A percentile compares a stretch with the other conserved stretches of the same genome.
Evolutionary conservation across 2,329 filamentous ascomycete genomes (phyloP).

Genomic region (Thielaviopsis euricoi): DNA sequence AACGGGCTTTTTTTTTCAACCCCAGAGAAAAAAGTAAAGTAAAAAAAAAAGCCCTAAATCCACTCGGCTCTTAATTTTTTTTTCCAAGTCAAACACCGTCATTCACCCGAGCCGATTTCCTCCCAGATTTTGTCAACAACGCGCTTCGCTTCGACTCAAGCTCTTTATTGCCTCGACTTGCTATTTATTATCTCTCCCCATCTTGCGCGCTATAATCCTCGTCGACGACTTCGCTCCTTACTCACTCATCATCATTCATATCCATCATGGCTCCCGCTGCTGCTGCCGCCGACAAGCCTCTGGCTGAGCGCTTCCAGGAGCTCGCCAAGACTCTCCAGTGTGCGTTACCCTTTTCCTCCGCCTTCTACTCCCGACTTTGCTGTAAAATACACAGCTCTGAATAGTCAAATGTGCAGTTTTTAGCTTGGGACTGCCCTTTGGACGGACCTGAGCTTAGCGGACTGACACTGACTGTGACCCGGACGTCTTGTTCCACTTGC

Average conservation of each 20-base stretch:
- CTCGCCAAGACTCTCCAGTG: slow-evolving; percentile 88
- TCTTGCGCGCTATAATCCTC: too few relatives aligned
- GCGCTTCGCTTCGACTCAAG: background rate
- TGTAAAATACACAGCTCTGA: background rate
- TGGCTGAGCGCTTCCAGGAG: slow-evolving; percentile 56
- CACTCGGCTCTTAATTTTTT: background rate
- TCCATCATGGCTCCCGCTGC: slow-evolving; percentile 36
- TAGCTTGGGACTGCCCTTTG: background rate
- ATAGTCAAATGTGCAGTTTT: background rate
- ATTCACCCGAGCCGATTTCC: background rate
- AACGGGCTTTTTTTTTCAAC: background rate
- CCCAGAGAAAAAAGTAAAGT: background rate
- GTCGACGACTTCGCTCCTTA: background rate
- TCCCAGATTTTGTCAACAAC: background rate
- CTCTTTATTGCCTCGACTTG: background rate
- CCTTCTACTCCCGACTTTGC: background rate
- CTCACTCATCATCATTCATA: background rate
- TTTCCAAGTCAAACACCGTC: background rate
- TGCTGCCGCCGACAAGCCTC: slow-evolving; percentile 50
- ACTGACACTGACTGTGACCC: background rate
- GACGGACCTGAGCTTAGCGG: background rate
- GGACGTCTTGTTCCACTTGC: slow-evolving; percentile 13
- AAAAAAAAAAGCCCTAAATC: background rate
- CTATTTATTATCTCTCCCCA: background rate
- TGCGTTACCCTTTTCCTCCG: slow-evolving; percentile 27